phyloP scores from a whole-genome alignment of 495 filamentous ascomycete genomes.

The Pseudotulostoma volvatum region DNA sequence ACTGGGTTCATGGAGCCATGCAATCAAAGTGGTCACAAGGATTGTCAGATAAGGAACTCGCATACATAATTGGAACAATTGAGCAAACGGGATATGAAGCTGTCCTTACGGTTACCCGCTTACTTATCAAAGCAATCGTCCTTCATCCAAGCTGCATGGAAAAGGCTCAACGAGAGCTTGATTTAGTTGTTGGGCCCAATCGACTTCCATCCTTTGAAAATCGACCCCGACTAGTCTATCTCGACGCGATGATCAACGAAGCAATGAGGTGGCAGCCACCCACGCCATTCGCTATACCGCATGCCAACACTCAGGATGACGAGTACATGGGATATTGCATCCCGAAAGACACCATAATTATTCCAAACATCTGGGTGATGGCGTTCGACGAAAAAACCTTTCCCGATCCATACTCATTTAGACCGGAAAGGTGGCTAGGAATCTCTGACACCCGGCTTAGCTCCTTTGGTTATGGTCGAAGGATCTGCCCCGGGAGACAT shows the following conservation, averaged over 20 bases:
- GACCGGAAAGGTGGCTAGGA: slow-evolving; percentile 28
- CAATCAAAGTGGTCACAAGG: neutral
- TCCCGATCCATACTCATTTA: slow-evolving; percentile 19
- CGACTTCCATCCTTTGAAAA: slow-evolving; percentile 34
- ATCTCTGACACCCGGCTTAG: slow-evolving; percentile 26
- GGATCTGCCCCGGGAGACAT: slow-evolving; percentile 40
- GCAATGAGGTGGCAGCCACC: slow-evolving; percentile 42
- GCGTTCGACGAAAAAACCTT: slow-evolving; percentile 25
- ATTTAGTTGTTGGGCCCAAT: slow-evolving; percentile 16
- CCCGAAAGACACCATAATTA: slow-evolving; percentile 32
- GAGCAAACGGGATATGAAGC: slow-evolving; percentile 30
- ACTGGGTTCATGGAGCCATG: neutral
- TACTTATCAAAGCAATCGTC: slow-evolving; percentile 15
- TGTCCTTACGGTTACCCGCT: slow-evolving; percentile 19
- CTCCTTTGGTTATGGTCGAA: slow-evolving; percentile 44
- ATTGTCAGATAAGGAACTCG: slow-evolving; percentile 13
- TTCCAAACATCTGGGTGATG: slow-evolving; percentile 27
- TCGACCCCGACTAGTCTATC: slow-evolving; percentile 23
- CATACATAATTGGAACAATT: slow-evolving; percentile 25
- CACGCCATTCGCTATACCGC: slow-evolving; percentile 37
- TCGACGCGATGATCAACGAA: slow-evolving; percentile 43
- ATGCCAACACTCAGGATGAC: slow-evolving; percentile 36
- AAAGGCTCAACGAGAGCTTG: slow-evolving; percentile 13
- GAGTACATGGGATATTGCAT: slow-evolving; percentile 40
- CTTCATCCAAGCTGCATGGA: slow-evolving; percentile 6